Evolutionary conservation across 805 yeast genomes (phyloP), one percentile per base, ranked within the genome.

Genomic region (Wickerhamiella galacta): DNA sequence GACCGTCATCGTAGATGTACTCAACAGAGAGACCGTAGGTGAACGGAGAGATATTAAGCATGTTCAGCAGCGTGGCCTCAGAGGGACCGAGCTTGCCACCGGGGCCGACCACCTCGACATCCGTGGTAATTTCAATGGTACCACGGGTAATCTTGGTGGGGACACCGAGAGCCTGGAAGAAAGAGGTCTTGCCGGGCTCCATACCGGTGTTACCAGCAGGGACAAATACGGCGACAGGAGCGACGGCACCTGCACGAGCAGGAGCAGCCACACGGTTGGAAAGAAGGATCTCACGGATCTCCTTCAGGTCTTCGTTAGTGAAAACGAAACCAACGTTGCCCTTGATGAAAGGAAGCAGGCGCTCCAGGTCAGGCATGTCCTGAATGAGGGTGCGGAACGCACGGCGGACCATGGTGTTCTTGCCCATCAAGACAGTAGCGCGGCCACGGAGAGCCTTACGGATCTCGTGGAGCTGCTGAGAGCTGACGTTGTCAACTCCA

Each of bases 71-170:
- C 52, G 95, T 61, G 53, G 99, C 96, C 75, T 90, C 99, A 55
- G 98, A 90, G 57, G 87, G 93, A 72, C 99, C 99, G 58, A 90
- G 98, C 68, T 69, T 81, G 61, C 59, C 58, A 57, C 81, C 80
- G 45, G 76, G 75, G 46, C 68, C 73, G 58, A 85, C 93, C 61
- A 90, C 94, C 72, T 80, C 80, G 58, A 90, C 93, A 61, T 90
- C 98, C 54, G 78, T 66, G 64, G 82, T 83, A 68, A 90, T 90
- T 72, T 90, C 99, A 76, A 90, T 90, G 70, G 95, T 83, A 90
- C 99, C 99, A 80, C 99, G 85, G 68, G 94, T 90, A 83, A 90
- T 90, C 92, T 90, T 90, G 81, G 99, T 90, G 75, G 98, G 98
- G 58, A 90, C 95, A 81, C 96, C 96, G 58, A 90, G 76, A 61